These are phyloP conservation scores for Tuber melanosporum DNA, from an alignment of 495 filamentous ascomycete species.

Conservation along the genomic window DNA sequence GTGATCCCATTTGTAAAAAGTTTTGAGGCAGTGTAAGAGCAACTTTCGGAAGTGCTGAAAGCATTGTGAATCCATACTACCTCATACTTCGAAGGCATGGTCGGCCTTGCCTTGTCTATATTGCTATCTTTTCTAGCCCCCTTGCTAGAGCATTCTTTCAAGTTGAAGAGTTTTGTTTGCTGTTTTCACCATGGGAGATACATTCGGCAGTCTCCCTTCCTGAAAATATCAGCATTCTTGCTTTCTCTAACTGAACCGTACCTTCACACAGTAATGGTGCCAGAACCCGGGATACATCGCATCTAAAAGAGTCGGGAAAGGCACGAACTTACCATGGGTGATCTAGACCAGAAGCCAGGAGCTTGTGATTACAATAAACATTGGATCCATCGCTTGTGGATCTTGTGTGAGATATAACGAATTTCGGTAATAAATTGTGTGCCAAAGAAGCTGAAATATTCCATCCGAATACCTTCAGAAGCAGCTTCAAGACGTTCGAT, in stretches of 20 bases:
- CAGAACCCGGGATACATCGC: background rate
- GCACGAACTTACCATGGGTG: background rate
- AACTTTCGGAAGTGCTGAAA: background rate
- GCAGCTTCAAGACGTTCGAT: background rate
- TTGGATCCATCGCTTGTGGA: background rate
- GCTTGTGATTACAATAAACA: background rate
- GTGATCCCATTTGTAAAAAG: background rate
- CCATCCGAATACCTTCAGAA: background rate
- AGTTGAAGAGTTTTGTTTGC: background rate
- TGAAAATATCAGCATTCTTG: background rate
- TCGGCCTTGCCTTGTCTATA: background rate
- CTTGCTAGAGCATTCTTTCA: background rate
- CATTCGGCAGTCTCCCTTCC: background rate
- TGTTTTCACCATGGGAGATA: background rate
- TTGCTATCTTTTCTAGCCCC: background rate
- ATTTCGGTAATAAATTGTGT: background rate
- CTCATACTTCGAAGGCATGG: background rate
- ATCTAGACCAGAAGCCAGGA: background rate
- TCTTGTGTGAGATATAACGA: background rate
- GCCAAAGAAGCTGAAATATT: background rate
- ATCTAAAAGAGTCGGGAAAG: background rate
- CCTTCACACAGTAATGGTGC: background rate
- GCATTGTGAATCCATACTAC: background rate
- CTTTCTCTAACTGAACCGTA: background rate
- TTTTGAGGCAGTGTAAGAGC: background rate